Conservation (phyloP, 2,329 filamentous ascomycete species). For the Trichoderma hamatum region DNA sequence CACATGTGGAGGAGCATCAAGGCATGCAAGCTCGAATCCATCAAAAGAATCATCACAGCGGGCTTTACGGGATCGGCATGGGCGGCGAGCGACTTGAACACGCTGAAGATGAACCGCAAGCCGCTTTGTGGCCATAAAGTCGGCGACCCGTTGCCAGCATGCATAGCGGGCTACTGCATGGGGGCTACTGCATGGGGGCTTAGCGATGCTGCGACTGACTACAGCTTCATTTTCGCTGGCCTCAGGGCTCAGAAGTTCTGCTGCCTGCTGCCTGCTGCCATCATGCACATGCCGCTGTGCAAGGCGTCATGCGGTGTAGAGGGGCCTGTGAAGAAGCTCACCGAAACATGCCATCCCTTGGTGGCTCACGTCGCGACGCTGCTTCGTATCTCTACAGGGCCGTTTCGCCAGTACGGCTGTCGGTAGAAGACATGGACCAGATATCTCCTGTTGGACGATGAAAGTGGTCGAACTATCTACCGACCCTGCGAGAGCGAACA, state of each 20-base stretch:
- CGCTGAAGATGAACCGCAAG: neutral
- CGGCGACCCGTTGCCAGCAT: slow-evolving; percentile 2
- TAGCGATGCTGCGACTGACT: neutral
- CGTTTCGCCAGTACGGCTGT: neutral
- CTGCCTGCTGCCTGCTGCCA: slow-evolving; percentile 7
- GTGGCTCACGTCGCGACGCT: slow-evolving; percentile 8
- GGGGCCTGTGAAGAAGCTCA: slow-evolving; percentile 3
- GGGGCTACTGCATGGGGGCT: neutral
- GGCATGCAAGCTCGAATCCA: neutral
- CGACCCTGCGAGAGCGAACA: neutral
- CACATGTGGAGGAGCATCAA: neutral
- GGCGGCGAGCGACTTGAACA: neutral
- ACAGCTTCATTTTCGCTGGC: slow-evolving; percentile 20
- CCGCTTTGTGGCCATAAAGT: neutral
- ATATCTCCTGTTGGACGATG: neutral
- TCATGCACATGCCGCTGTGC: too few relatives aligned
- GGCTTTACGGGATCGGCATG: neutral
- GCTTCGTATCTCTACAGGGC: slow-evolving; percentile 3
- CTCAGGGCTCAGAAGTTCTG: slow-evolving; percentile 1
- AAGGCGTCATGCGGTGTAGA: neutral
- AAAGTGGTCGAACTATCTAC: slow-evolving; percentile 7
- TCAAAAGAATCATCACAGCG: neutral
- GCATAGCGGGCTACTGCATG: slow-evolving; percentile 8
- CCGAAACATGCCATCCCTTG: slow-evolving; percentile 1
- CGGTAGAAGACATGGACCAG: slow-evolving; percentile 2